Evolutionary conservation across 805 yeast species (phyloP), one percentile per base, ranked within the genome.

Genomic region (Barnettozyma botsteinii): DNA sequence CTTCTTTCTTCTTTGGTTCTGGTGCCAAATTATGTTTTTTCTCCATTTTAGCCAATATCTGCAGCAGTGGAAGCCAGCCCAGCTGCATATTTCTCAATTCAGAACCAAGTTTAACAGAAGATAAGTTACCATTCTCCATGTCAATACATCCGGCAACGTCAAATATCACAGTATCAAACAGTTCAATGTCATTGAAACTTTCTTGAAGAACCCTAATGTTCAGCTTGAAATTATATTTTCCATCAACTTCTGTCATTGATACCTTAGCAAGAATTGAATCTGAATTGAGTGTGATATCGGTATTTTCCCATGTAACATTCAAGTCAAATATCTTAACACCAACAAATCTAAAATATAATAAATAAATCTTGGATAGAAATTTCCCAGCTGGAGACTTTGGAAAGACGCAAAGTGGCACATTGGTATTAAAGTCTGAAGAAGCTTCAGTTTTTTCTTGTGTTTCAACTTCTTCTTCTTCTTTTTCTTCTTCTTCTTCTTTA

Each of bases 331-430:
- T 15, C 7, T 48, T 46, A 10, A 55, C 20, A 9, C 51, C 55
- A 23, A 54, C 40, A 40, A 56, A 56, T 23, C 56, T 46, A 32
- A 53, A 46, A 36, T 55, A 54, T 7, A 47, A 40, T 23, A 56
- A 22, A 27, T 53, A 56, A 5, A 21, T 19, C 23, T 47, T 42
- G 6, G 45, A 21, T 4, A 49, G 11, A 9, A 31, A 19, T 40
- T 51, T 22, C 30, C 3, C 5, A 29, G 7, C 2, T 1, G 31
- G 13, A 38, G 47, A 26, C 43, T 30, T 7, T 9, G 49, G 43
- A 19, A 46, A 48, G 0, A 56, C 45, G 21, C 47, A 35, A 2
- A 53, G 20, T 2, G 56, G 50, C 1, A 33, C 37, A 8, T 48
- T 43, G 1, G 48, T 46, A 13, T 47, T 45, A n/a, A 50, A 23